A percentile compares a stretch with the other conserved stretches of the same genome.
These are phyloP conservation scores for Phytopythium aichiense DNA, from an alignment of 352 stramenopile species.

Conservation along the genomic window DNA sequence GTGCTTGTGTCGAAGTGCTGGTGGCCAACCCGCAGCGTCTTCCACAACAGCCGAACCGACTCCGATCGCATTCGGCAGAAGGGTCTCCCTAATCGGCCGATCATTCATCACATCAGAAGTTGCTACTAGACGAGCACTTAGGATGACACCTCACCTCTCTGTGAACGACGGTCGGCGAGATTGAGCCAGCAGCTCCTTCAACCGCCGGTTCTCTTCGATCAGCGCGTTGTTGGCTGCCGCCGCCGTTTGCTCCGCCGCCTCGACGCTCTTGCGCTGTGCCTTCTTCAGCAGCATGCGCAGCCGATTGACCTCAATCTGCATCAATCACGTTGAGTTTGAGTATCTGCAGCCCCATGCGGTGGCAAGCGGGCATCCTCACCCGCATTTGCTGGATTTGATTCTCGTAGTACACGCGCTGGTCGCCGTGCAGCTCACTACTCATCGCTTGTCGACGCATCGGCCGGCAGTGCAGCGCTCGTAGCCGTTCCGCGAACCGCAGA, in stretches of 20 bases:
- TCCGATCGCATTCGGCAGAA: not conserved
- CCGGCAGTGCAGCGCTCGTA: slow-evolving; percentile 50
- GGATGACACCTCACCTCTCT: slow-evolving; percentile 27
- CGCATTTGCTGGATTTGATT: slow-evolving; percentile 68
- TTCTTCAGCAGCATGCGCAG: slow-evolving; percentile 48
- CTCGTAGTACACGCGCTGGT: slow-evolving; percentile 63
- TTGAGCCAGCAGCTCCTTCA: slow-evolving; percentile 57
- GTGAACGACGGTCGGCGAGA: slow-evolving; percentile 40
- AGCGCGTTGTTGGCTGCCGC: slow-evolving; percentile 39
- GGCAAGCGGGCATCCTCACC: slow-evolving; percentile 16
- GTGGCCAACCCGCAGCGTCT: not conserved
- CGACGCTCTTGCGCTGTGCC: slow-evolving; percentile 28
- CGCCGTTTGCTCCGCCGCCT: slow-evolving; percentile 16
- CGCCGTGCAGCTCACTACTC: slow-evolving; percentile 42
- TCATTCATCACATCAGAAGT: not conserved
- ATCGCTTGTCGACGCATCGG: slow-evolving; percentile 51
- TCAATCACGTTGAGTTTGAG: not conserved
- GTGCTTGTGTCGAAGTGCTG: not conserved
- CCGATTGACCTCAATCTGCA: slow-evolving; percentile 49
- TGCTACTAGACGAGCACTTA: not conserved
- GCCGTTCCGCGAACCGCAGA: slow-evolving; percentile 60
- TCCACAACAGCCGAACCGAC: not conserved
- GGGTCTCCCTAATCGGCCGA: not conserved
- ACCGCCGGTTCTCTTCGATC: slow-evolving; percentile 53
- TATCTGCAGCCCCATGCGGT: too few species aligned